phyloP scores from a whole-genome alignment of 345 rosid genomes.

The Acer yangbiense region DNA sequence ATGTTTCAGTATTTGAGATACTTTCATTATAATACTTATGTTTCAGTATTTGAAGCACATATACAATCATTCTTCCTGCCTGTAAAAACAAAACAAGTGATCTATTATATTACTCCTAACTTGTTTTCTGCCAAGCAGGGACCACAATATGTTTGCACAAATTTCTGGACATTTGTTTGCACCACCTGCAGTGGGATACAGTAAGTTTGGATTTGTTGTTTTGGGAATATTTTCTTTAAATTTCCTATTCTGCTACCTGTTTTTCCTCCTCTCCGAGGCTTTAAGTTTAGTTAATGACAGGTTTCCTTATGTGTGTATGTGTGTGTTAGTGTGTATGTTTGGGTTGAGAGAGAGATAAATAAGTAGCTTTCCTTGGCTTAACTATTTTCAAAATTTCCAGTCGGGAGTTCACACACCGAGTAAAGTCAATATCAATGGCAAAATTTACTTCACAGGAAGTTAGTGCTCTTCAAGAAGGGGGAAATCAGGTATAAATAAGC shows the following conservation, averaged over 20 bases:
- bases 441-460: slow-evolving; percentile 92
- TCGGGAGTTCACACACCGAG: slow-evolving; percentile 96
- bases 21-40: neutral
- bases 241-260: slow-evolving; percentile 6
- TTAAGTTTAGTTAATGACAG: neutral
- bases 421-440: slow-evolving; percentile 94
- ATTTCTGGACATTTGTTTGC: slow-evolving; percentile 96
- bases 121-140: slow-evolving; percentile 58
- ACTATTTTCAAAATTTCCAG: slow-evolving; percentile 39
- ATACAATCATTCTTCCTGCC: neutral
- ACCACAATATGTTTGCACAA: slow-evolving; percentile 96
- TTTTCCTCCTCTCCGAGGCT: neutral
- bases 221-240: neutral
- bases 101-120: slow-evolving; percentile 15
- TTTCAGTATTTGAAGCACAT: slow-evolving; percentile 1
- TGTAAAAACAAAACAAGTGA: neutral
- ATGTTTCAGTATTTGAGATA: neutral
- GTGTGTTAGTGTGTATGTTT: neutral
- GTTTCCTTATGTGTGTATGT: slow-evolving; percentile 5
- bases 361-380: slow-evolving; percentile 14
- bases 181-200: slow-evolving; percentile 97
- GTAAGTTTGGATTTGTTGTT: slow-evolving; percentile 47
- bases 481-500: slow-evolving; percentile 70
- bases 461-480: slow-evolving; percentile 82
- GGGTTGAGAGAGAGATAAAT: slow-evolving; percentile 1